Evolutionary conservation across 495 filamentous ascomycete species (phyloP).

Genomic region (Barbatosphaeria neglecta): DNA sequence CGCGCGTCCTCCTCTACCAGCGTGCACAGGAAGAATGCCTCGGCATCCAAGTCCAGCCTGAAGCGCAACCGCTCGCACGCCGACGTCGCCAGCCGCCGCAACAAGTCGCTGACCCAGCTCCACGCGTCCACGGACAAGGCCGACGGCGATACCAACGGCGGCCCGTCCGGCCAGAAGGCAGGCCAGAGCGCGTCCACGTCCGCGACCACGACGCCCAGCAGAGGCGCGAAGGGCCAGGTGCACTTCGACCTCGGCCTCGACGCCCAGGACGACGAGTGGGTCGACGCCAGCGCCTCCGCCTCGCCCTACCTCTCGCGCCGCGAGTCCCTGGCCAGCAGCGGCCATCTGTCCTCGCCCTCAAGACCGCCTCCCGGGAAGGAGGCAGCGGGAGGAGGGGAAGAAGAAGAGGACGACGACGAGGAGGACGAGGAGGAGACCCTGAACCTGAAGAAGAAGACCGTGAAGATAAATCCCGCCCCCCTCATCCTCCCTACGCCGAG

Average conservation of each 20-base stretch:
- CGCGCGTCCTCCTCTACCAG: slow-evolving; percentile 21
- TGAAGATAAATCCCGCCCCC: no score
- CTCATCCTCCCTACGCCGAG: no score
- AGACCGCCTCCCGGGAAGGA: no score
- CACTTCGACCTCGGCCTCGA: slow-evolving; percentile 42
- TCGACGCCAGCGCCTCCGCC: slow-evolving; percentile 42
- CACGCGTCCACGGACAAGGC: no score
- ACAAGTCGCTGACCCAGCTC: slow-evolving; percentile 31
- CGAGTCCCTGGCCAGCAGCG: slow-evolving; percentile 29
- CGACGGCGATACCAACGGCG: slow-evolving; percentile 30
- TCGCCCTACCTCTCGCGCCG: slow-evolving; percentile 42
- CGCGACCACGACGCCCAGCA: no score
- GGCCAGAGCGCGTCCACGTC: no score
- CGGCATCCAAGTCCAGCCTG: slow-evolving; percentile 28
- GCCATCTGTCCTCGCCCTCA: slow-evolving; percentile 12
- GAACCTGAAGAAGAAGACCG: no score
- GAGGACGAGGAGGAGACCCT: not conserved
- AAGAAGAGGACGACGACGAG: slow-evolving; percentile 1
- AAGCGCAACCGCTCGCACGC: slow-evolving; percentile 39
- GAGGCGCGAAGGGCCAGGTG: slow-evolving; percentile 22
- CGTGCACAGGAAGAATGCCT: slow-evolving; percentile 35
- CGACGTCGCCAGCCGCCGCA: slow-evolving; percentile 34
- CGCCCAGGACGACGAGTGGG: slow-evolving; percentile 38
- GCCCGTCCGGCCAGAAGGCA: slow-evolving; percentile 27
- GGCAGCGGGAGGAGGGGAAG: no score